Percentiles rank a stretch among this genome's conserved stretches.
Conservation (phyloP, 805 yeast species). For the Hanseniaspora clermontiae region DNA sequence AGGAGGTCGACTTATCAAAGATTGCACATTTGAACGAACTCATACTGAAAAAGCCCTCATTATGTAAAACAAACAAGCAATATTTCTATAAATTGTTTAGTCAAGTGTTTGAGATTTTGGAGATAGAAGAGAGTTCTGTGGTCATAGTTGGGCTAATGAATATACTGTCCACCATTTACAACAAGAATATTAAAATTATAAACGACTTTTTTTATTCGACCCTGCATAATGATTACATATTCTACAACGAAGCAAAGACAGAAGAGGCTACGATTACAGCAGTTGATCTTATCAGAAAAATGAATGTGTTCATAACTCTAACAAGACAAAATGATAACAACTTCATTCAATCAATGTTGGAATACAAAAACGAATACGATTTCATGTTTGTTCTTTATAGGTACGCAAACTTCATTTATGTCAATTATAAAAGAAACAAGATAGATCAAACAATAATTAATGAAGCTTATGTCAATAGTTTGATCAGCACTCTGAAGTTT, state of each 20-base stretch:
- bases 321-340: conserved; percentile 34
- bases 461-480: conserved; percentile 3
- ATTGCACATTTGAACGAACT: conserved; percentile 56
- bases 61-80: conserved; percentile 30
- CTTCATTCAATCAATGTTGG: conserved; percentile 26
- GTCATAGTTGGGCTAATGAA: conserved; percentile 45
- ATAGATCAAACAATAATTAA: conserved; percentile 7
- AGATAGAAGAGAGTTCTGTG: conserved; percentile 43
- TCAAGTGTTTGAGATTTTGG: conserved; percentile 51
- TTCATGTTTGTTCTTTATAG: conserved; percentile 30
- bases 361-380: conserved; percentile 16
- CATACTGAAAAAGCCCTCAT: conserved; percentile 48
- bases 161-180: conserved; percentile 40
- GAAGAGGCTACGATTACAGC: conserved; percentile 32
- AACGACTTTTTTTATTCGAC: conserved; percentile 46
- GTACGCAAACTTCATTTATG: conserved; percentile 28
- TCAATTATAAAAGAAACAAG: conserved; percentile 19
- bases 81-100: conserved; percentile 49
- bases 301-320: conserved; percentile 55
- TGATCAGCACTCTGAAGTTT: conserved; percentile 13
- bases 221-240: conserved; percentile 30
- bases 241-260: conserved; percentile 24
- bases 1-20: conserved; percentile 52
- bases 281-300: conserved; percentile 42
- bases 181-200: conserved; percentile 37